phyloP scores from a whole-genome alignment of 2,329 filamentous ascomycete genomes.

The Periconia macrospinosa region DNA sequence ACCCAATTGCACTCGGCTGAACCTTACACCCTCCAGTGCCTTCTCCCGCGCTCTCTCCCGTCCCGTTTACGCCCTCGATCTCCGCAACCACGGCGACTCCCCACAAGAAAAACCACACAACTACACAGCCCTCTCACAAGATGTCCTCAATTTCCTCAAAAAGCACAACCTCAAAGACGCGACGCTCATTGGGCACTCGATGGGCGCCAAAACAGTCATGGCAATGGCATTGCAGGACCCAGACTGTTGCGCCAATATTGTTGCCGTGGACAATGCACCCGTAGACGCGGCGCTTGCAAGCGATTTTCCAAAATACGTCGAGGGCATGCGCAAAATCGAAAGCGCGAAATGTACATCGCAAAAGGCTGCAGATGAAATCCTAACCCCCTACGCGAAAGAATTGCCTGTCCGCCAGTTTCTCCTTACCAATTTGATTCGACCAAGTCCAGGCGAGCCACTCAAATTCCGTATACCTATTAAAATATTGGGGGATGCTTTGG shows the following conservation, averaged over 20 bases:
- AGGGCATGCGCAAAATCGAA: slow-evolving; percentile 83
- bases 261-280: slow-evolving; percentile 91
- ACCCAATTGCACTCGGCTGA: not conserved
- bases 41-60: slow-evolving; percentile 79
- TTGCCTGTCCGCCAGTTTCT: slow-evolving; percentile 86
- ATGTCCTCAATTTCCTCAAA: slow-evolving; percentile 77
- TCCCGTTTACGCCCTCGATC: slow-evolving; percentile 81
- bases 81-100: slow-evolving; percentile 91
- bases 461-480: slow-evolving; percentile 80
- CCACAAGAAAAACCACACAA: slow-evolving; percentile 76
- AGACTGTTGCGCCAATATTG: slow-evolving; percentile 66
- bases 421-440: slow-evolving; percentile 76
- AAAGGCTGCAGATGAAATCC: slow-evolving; percentile 77
- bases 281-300: slow-evolving; percentile 74
- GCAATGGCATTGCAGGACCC: slow-evolving; percentile 74
- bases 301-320: slow-evolving; percentile 78
- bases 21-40: slow-evolving; percentile 55
- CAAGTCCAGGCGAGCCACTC: slow-evolving; percentile 55
- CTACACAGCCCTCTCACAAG: slow-evolving; percentile 79
- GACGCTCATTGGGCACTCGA: slow-evolving; percentile 89
- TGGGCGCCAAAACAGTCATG: slow-evolving; percentile 97
- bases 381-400: slow-evolving; percentile 73
- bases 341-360: slow-evolving; percentile 67
- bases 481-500: slow-evolving; percentile 67
- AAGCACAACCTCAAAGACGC: slow-evolving; percentile 69